Evolutionary conservation across 1,139 yeast species (phyloP).

Genomic region (Casaregolazyma suthepensis): DNA sequence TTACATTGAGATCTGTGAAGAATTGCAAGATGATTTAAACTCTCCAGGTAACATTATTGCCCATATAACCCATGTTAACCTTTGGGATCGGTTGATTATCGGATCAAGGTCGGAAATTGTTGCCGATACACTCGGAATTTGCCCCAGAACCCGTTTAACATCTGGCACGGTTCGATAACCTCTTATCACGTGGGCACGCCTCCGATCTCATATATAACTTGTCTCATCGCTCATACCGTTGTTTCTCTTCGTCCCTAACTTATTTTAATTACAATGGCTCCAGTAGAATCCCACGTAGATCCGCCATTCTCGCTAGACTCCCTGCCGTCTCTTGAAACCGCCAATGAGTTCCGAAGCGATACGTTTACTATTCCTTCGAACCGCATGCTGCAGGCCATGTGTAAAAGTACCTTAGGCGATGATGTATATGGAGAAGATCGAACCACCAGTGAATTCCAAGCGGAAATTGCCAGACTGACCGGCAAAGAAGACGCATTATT

Average conservation of each 20-base stretch:
- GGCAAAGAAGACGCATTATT: slow-evolving; percentile 82
- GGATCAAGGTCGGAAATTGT: neutral
- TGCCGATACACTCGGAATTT: neutral
- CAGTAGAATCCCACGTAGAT: neutral
- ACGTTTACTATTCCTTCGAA: slow-evolving; percentile 90
- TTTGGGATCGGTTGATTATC: neutral
- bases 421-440: slow-evolving; percentile 83
- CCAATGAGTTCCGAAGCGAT: slow-evolving; percentile 42
- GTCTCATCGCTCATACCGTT: neutral
- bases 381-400: slow-evolving; percentile 61
- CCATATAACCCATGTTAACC: neutral
- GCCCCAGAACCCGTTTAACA: neutral
- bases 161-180: neutral
- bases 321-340: neutral
- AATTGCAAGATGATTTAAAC: no score
- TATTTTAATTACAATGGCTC: neutral
- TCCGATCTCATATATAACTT: neutral
- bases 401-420: slow-evolving; percentile 69
- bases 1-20: neutral
- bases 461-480: slow-evolving; percentile 57
- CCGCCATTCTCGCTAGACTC: neutral
- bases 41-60: neutral
- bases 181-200: neutral
- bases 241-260: neutral
- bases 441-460: slow-evolving; percentile 60